Evolutionary conservation across 2,329 filamentous ascomycete species (phyloP), one percentile per base, ranked within the genome.

Genomic region (Alternaria alternata): DNA sequence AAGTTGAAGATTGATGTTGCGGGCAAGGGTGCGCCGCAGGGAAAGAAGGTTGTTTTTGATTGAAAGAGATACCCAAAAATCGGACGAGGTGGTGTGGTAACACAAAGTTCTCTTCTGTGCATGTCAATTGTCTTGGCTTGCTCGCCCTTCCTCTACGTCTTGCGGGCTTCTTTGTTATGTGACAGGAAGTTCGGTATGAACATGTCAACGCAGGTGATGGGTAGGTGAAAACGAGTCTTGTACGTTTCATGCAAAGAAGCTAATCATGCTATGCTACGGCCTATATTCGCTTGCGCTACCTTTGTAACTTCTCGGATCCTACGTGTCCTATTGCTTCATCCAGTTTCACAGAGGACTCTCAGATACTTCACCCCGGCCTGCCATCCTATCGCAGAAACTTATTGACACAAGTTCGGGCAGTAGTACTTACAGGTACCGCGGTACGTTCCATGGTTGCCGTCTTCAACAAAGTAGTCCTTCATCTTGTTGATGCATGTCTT

Each of bases 11-110:
- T 81, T 39, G 69, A 72, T 48, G 39, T 70, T 14, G 57, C 56
- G 22, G 68, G 65, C 22, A 24, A 34, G 43, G 74, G 81, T n/a
- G 87, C 88, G 64, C 72, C 81, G 14, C 30, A 22, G 56, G 87
- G 87, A 26, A 89, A 86, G 80, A 89, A 88, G 79, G 82, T 89
- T 51, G 82, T 83, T 7, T 90, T 90, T 77, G 86, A 88, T 74
- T 89, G 36, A 56, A 26, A 14, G 39, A 75, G 48, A 66, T 66
- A 60, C 57, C 57, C 59, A 44, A 38, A 11, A 24, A 2, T 16
- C 20, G 30, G 26, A 26, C 20, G 20, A 36, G 1, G 7, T 18
- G 12, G 11, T 0, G 16, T 36, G 46, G 0, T 36, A 26, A 12
- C 7, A 22, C 2, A 8, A 18, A 12, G 4, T 5, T 38, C 18